Evolutionary conservation across 768 basidiomycete species (phyloP).

Genomic region (Lentinula sp.): DNA sequence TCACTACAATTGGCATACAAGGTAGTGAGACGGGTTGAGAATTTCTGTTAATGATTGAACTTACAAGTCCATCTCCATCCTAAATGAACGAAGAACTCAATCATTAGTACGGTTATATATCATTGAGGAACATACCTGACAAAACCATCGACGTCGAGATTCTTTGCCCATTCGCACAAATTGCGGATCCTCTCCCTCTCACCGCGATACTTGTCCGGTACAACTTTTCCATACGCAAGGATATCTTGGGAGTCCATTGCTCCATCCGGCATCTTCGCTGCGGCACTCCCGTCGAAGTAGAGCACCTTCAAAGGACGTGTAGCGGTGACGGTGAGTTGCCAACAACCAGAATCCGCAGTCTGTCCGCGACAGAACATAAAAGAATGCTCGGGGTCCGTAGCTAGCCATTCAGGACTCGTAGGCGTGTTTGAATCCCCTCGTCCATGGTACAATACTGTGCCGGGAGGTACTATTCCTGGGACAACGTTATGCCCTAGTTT

Average conservation of each 20-base stretch:
- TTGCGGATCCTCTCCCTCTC: conserved; percentile 29
- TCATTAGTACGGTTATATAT: neutral
- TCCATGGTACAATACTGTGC: conserved; percentile 17
- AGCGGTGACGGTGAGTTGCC: conserved; percentile 32
- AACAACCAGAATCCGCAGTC: conserved; percentile 15
- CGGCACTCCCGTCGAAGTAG: conserved; percentile 49
- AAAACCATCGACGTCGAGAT: conserved; percentile 37
- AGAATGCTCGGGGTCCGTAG: conserved; percentile 16
- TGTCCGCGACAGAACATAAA: conserved; percentile 27
- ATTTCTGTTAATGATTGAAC: conserved; percentile 10
- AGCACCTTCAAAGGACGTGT: conserved; percentile 35
- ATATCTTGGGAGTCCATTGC: conserved; percentile 43
- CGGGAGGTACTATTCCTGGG: conserved; percentile 11
- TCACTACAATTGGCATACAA: conserved; percentile 23
- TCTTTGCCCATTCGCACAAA: conserved; percentile 38
- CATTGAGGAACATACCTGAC: conserved; percentile 25
- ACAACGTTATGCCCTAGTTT: conserved; percentile 15
- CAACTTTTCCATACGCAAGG: conserved; percentile 31
- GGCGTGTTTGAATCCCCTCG: conserved; percentile 9
- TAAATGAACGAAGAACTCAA: conserved; percentile 15
- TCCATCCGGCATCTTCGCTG: conserved; percentile 33
- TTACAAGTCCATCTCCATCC: conserved; percentile 47
- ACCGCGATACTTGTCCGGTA: conserved; percentile 10
- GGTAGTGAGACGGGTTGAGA: neutral
- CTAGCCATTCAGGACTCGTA: conserved; percentile 13